A percentile compares a stretch with the other conserved stretches of the same genome.
Conservation (phyloP, 352 stramenopile species). For the Phytopythium cucurbitacearum region DNA sequence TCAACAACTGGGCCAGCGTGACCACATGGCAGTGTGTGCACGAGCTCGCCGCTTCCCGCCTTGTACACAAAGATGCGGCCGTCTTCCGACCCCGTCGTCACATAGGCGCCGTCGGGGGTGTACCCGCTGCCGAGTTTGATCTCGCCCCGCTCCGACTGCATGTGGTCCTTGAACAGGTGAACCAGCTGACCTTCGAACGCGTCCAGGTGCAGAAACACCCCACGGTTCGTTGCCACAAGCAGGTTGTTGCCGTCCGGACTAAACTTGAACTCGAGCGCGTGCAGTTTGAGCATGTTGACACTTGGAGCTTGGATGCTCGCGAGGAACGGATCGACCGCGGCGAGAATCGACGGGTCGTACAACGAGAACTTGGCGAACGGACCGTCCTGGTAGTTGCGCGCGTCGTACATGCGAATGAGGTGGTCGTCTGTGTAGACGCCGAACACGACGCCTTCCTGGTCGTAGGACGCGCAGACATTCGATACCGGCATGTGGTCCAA, state of each 20-base stretch:
- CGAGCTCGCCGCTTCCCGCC: constrained; percentile 45
- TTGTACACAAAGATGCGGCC: constrained; percentile 73
- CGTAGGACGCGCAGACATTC: constrained; percentile 71
- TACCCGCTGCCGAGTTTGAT: constrained; percentile 61
- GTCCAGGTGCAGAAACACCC: constrained; percentile 79
- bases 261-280: constrained; percentile 79
- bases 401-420: constrained; percentile 87
- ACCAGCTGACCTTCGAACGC: constrained; percentile 80
- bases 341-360: constrained; percentile 66
- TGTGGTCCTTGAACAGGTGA: constrained; percentile 65
- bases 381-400: constrained; percentile 82
- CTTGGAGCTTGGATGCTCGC: constrained; percentile 42
- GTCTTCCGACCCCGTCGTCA: constrained; percentile 67
- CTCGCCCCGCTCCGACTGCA: constrained; percentile 20
- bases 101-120: constrained; percentile 72
- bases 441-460: constrained; percentile 83
- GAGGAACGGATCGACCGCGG: constrained; percentile 58
- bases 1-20: constrained; percentile 65
- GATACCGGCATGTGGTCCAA: constrained; percentile 56
- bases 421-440: constrained; percentile 82
- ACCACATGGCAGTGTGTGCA: constrained; percentile 47
- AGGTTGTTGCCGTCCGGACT: constrained; percentile 84
- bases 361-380: constrained; percentile 88
- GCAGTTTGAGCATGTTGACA: constrained; percentile 54
- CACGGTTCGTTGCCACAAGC: constrained; percentile 77